Evolutionary conservation across 2,329 filamentous ascomycete species (phyloP).

Genomic region (Ceratocystis huliohia): DNA sequence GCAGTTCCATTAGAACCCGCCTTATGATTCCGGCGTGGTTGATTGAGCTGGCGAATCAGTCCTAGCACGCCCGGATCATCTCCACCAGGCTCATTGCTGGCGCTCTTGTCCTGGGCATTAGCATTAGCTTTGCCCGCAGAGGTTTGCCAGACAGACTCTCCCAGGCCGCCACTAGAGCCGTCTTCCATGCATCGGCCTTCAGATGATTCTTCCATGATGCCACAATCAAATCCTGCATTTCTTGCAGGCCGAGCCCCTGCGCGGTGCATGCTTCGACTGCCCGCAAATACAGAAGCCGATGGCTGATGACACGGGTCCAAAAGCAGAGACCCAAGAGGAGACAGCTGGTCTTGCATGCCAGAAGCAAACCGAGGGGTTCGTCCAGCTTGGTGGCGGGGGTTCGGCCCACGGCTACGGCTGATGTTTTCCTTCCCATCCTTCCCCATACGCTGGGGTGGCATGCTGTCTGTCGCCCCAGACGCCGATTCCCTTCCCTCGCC

Average conservation of each 20-base stretch:
- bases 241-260: conserved; percentile 29
- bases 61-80: conserved; percentile 45
- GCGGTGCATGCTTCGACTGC: conserved; percentile 36
- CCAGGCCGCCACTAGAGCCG: conserved; percentile 43
- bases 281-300: conserved; percentile 33
- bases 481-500: neutral
- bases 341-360: conserved; percentile 51
- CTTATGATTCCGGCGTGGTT: conserved; percentile 41
- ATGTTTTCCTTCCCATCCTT: conserved; percentile 5
- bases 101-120: conserved; percentile 23
- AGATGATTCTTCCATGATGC: conserved; percentile 10
- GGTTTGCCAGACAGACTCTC: conserved; percentile 48
- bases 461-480: neutral
- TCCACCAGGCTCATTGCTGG: conserved; percentile 23
- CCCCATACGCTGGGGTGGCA: neutral
- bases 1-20: conserved; percentile 31
- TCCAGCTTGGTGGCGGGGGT: conserved; percentile 6
- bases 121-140: conserved; percentile 37
- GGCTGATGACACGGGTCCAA: conserved; percentile 68
- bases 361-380: conserved; percentile 11
- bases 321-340: conserved; percentile 59
- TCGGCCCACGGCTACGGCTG: neutral
- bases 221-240: neutral
- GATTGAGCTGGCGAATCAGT: conserved; percentile 46
- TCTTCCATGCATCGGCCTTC: conserved; percentile 29